Evolutionary conservation across 495 filamentous ascomycete species (phyloP), one percentile per base, ranked within the genome.

Genomic region (Aspergillus coremiiformis): DNA sequence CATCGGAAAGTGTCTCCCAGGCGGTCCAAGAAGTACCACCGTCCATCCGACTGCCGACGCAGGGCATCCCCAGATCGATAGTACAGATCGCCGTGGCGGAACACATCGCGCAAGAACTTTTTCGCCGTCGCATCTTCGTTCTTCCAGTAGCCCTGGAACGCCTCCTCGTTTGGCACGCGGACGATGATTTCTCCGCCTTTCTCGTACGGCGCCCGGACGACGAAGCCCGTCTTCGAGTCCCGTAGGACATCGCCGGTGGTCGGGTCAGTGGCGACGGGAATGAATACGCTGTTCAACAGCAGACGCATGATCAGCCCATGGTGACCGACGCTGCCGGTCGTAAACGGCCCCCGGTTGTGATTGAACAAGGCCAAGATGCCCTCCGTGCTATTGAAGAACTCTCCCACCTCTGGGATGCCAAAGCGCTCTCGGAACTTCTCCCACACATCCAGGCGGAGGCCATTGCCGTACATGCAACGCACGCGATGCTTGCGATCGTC

Each of bases 1-100:
- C 87, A 92, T 4, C 87, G 76, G 68, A 84, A 92, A 0, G 87
- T 92, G 63, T 92, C 87, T 1, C 87, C 87, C 0, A 90, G 69
- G 29, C 80, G 76, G 63, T 93, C 88, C 20, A 87, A 58, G 65
- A 93, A 93, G 63, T 77, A 89, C 86, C 86, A 90, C 12, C 84
- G 71, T 0, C 88, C 88, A 49, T 91, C 86, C 3, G 56, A 57
- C 15, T 78, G 75, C 12, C 84, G 72, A 4, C 84, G 66, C 26
- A 90, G 63, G 5, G 86, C 83, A 65, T 93, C 88, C 12, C 88
- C 87, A 3, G 80, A 82, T 15, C 88, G 78, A 62, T 87, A 91
- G 56, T 79, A 93, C 4, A 85, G 60, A 66, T 93, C 88, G 0
- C 86, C 87, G 56, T 86, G 85, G 48, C 71, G 66, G 57, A 90